Percentiles rank a stretch among this genome's conserved stretches.
Evolutionary conservation across 2,329 filamentous ascomycete genomes (phyloP).

Genomic region (Cercospora sojina): DNA sequence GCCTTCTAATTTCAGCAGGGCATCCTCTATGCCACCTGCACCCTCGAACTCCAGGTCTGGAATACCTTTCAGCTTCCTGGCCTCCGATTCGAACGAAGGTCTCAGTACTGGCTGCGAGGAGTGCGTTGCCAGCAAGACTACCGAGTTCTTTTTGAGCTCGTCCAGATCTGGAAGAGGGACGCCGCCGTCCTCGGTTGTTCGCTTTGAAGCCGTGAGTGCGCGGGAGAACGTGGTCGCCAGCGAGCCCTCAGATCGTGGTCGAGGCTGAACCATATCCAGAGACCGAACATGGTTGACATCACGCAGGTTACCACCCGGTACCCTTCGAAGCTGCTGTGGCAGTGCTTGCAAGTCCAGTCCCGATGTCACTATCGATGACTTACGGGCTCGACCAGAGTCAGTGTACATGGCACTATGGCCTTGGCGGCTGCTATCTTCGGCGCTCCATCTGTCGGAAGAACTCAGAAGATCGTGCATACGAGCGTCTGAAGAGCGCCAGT

Average conservation of each 20-base stretch:
- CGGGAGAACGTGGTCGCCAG: constrained; percentile 21
- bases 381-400: constrained; percentile 22
- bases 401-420: constrained; percentile 9
- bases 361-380: constrained; percentile 45
- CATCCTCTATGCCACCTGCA: constrained; percentile 81
- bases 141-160: constrained; percentile 27
- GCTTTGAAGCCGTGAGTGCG: constrained; percentile 5
- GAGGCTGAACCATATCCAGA: constrained; percentile 41
- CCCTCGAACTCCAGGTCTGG: constrained; percentile 67
- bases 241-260: constrained; percentile 45
- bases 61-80: constrained; percentile 81
- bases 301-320: constrained; percentile 51
- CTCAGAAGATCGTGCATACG: constrained; percentile 32
- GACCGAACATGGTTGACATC: constrained; percentile 49
- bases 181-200: constrained; percentile 23
- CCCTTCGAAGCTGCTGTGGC: constrained; percentile 44
- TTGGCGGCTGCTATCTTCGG: constrained; percentile 7
- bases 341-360: constrained; percentile 39
- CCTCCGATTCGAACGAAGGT: constrained; percentile 82
- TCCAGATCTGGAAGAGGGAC: constrained; percentile 12
- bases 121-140: constrained; percentile 51
- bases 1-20: constrained; percentile 86
- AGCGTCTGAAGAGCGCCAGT: constrained; percentile 21
- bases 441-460: constrained; percentile 28
- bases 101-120: constrained; percentile 57